Percentiles rank a stretch among this genome's conserved stretches.
Conservation (phyloP, 257 asterid genomes). For the Jasminum sambac region DNA sequence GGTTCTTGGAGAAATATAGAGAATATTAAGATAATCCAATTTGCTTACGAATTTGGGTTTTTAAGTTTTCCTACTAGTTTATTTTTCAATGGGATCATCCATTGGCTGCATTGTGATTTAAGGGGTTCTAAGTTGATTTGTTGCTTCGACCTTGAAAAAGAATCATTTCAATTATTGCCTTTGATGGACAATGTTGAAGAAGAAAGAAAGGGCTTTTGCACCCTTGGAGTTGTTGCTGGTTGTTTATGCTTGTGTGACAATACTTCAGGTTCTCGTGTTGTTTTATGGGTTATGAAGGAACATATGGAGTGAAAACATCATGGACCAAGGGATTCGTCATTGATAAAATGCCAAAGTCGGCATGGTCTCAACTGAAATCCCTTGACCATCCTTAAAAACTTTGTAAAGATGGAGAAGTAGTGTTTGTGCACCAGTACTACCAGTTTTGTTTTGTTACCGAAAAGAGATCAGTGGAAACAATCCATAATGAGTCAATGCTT, state of each 20-base stretch:
- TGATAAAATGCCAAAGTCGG: slow-evolving; percentile 21
- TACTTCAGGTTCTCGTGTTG: slow-evolving; percentile 27
- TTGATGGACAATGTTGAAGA: slow-evolving; percentile 1
- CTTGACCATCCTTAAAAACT: no score
- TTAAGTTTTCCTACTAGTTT: slow-evolving; percentile 13
- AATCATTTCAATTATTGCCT: slow-evolving; percentile 25
- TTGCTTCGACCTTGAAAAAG: slow-evolving; percentile 43
- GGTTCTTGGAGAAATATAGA: slow-evolving; percentile 34
- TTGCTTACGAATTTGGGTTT: neutral
- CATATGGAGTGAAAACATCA: slow-evolving; percentile 32
- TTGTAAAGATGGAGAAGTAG: no score
- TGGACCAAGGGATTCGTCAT: slow-evolving; percentile 38
- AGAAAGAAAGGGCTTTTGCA: neutral
- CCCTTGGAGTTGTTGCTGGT: slow-evolving; percentile 26
- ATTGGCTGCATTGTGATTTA: slow-evolving; percentile 37
- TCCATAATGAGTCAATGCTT: no score
- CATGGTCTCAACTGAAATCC: no score
- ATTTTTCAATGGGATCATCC: slow-evolving; percentile 38
- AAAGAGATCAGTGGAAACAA: no score
- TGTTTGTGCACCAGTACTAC: no score
- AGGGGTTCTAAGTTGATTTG: slow-evolving; percentile 10
- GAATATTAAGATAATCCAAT: no score
- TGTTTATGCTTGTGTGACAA: slow-evolving; percentile 32
- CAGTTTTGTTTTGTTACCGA: no score
- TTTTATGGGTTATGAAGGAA: slow-evolving; percentile 44